Evolutionary conservation across 108 stramenopile species (phyloP), one percentile per base, ranked within the genome.

Genomic region (Cyclotella distinguenda): DNA sequence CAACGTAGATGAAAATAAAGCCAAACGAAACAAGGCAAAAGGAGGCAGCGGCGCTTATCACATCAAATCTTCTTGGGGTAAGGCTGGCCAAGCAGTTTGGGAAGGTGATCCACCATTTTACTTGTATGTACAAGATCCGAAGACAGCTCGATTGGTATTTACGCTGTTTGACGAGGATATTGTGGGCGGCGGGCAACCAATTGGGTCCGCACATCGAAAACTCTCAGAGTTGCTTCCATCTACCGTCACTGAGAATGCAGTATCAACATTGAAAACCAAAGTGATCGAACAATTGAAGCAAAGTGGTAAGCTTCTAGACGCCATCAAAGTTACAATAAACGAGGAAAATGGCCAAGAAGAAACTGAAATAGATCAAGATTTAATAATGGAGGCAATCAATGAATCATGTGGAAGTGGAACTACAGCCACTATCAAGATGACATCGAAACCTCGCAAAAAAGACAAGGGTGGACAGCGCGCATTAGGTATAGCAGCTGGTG

Each of bases 91-190:
- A 59, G 88, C 91, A 11, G 67, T 86, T 11, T 93, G 86, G 86
- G 77, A 84, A 18, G 85, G 77, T 13, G 80, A 80, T 47, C 81
- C 86, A 44, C 85, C 90, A 15, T 88, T 89, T 55, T 93, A 88
- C 42, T 33, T 93, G 13, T 93, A 93, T 51, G 77, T 93, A 1
- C 88, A 89, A 60, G 86, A 93, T 48, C 91, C 91, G 0, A 45
- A 61, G 6, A 68, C 60, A 10, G 86, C 78, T 4, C 72, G 79
- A 22, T 44, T 93, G 38, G 86, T 93, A 2, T 81, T 93, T 18
- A 88, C 88, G 4, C 38, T 93, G 0, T 75, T 85, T 55, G 91
- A 93, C 63, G 91, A 87, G 27, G 82, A 90, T 52, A 75, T 87
- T 1, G 75, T 88, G 30, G 86, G 86, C 3, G 77, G 68, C 4